Evolutionary conservation across 495 filamentous ascomycete genomes (phyloP).

Genomic region (Sphaerosporella brunnea): DNA sequence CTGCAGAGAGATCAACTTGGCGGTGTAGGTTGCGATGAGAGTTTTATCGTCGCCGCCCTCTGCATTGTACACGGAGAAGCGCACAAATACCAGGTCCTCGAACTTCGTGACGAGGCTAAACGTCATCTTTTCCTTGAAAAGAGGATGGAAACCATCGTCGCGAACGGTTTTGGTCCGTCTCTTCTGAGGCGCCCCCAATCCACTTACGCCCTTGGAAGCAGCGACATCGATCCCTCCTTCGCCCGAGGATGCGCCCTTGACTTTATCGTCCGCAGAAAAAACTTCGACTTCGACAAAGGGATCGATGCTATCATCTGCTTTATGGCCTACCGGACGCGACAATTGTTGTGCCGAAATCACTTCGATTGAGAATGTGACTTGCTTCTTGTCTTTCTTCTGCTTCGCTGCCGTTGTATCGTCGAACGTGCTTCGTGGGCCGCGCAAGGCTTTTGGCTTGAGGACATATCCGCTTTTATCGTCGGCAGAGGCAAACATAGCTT

Average conservation of each 20-base stretch:
- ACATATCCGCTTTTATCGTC: constrained; percentile 79
- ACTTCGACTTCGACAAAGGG: constrained; percentile 91
- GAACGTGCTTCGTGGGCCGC: constrained; percentile 27
- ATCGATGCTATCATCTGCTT: constrained; percentile 56
- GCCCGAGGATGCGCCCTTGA: constrained; percentile 34
- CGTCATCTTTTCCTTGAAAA: constrained; percentile 56
- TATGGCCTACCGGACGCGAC: constrained; percentile 56
- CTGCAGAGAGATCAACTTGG: constrained; percentile 73
- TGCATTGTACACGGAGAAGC: constrained; percentile 78
- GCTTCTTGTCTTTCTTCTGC: constrained; percentile 48
- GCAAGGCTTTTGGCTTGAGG: constrained; percentile 73
- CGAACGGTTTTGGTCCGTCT: constrained; percentile 57
- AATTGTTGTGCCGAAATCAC: constrained; percentile 90
- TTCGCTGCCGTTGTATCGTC: constrained; percentile 32
- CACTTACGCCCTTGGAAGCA: constrained; percentile 48
- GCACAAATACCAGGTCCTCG: constrained; percentile 81
- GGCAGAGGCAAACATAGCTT: constrained; percentile 94
- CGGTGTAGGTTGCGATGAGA: constrained; percentile 66
- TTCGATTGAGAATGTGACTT: constrained; percentile 66
- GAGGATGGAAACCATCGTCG: constrained; percentile 82
- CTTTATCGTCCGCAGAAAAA: constrained; percentile 80
- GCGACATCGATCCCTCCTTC: constrained; percentile 56
- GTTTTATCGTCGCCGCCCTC: constrained; percentile 48
- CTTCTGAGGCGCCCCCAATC: constrained; percentile 58
- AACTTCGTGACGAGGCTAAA: constrained; percentile 75